phyloP scores from a whole-genome alignment of 176 grass and related monocot species.

The Thalia dealbata region DNA sequence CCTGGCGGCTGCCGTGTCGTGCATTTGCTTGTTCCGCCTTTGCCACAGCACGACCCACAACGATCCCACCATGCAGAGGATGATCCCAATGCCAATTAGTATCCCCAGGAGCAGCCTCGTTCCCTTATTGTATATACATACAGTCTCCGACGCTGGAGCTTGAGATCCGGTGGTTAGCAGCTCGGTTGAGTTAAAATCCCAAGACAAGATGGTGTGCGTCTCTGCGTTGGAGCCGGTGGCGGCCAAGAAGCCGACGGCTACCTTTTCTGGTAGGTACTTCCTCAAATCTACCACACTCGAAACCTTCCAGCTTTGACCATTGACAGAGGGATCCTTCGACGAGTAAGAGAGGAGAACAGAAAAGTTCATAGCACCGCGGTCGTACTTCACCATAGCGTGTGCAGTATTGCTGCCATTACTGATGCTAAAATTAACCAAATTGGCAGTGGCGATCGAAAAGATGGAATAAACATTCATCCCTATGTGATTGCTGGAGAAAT shows the following conservation, averaged over 20 bases:
- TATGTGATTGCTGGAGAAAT: conserved; percentile 16
- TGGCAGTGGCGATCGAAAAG: not conserved
- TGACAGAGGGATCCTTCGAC: too few relatives aligned
- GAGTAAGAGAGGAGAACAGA: too few relatives aligned
- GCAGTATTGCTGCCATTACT: not conserved
- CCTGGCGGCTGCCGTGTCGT: not conserved
- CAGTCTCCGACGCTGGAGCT: not conserved
- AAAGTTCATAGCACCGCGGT: too few relatives aligned
- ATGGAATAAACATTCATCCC: not conserved
- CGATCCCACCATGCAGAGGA: not conserved
- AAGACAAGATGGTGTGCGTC: too few relatives aligned
- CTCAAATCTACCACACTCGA: not conserved
- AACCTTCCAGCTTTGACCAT: not conserved
- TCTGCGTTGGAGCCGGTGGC: too few relatives aligned
- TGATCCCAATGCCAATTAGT: not conserved
- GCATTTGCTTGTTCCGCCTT: not conserved
- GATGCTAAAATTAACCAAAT: not conserved
- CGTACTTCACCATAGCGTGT: not conserved
- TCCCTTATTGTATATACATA: not conserved
- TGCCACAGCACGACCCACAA: not conserved
- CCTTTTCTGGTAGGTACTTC: not conserved
- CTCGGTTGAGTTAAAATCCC: too few relatives aligned
- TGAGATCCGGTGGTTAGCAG: too few relatives aligned
- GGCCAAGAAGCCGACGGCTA: not conserved
- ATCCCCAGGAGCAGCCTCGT: not conserved